These are phyloP conservation scores for Ophiocordyceps sinensis DNA, from an alignment of 2,329 filamentous ascomycete species.

Conservation along the genomic window DNA sequence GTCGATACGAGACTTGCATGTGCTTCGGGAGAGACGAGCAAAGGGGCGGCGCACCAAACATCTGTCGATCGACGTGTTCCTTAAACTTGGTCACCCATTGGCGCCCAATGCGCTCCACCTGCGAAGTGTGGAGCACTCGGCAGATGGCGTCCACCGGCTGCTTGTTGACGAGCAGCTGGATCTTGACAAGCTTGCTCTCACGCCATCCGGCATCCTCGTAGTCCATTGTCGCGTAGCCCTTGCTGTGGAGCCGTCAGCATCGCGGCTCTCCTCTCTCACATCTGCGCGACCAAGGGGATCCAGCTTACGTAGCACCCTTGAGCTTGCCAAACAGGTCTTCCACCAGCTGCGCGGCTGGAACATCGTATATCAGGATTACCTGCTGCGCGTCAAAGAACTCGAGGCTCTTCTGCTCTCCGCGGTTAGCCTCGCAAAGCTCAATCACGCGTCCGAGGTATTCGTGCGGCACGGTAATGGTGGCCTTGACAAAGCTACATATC, in stretches of 20 bases:
- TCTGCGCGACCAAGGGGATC: background rate
- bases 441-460: conserved; percentile 92
- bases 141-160: conserved; percentile 84
- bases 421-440: conserved; percentile 81
- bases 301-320: conserved; percentile 58
- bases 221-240: conserved; percentile 89
- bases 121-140: conserved; percentile 72
- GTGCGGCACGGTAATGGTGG: conserved; percentile 81
- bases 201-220: conserved; percentile 93
- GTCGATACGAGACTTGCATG: background rate
- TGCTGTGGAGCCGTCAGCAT: conserved; percentile 24
- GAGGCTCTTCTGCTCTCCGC: conserved; percentile 74
- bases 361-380: conserved; percentile 84
- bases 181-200: conserved; percentile 65
- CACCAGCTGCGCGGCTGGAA: conserved; percentile 80
- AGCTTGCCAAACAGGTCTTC: conserved; percentile 96
- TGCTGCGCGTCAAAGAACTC: conserved; percentile 87
- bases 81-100: conserved; percentile 95
- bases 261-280: background rate
- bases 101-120: conserved; percentile 66
- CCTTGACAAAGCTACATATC: conserved; percentile 45
- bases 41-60: conserved; percentile 46
- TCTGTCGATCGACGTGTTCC: conserved; percentile 87
- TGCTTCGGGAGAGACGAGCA: background rate
- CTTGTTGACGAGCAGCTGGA: conserved; percentile 90